These are phyloP conservation scores for Triticum urartu DNA, from an alignment of 176 grass and related monocot genomes.

Conservation along the genomic window DNA sequence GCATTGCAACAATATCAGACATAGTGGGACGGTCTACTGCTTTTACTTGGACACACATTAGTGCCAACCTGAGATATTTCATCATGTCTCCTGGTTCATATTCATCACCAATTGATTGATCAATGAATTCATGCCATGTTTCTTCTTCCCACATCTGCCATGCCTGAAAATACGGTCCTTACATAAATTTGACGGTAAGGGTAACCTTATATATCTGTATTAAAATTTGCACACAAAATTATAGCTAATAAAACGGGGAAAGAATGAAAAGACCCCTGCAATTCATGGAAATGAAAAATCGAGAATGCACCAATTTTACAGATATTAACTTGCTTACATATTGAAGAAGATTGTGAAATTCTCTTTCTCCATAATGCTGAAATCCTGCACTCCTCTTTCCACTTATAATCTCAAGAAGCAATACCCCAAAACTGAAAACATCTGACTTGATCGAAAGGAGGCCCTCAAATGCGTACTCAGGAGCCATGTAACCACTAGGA, in stretches of 20 bases:
- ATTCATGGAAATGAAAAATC: not conserved
- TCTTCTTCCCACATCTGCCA: slow-evolving; percentile 38
- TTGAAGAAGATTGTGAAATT: slow-evolving; percentile 49
- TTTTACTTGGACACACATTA: slow-evolving; percentile 48
- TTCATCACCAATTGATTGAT: slow-evolving; percentile 46
- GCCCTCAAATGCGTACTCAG: slow-evolving; percentile 57
- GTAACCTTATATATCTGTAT: not conserved
- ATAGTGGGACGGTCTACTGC: slow-evolving; percentile 39
- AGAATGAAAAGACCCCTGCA: not conserved
- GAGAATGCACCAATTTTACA: not conserved
- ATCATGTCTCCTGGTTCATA: slow-evolving; percentile 21
- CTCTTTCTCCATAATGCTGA: slow-evolving; percentile 32
- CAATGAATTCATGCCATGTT: slow-evolving; percentile 30
- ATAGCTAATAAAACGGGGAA: not conserved
- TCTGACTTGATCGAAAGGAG: slow-evolving; percentile 61
- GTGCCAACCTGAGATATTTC: slow-evolving; percentile 31
- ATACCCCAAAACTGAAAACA: slow-evolving; percentile 63
- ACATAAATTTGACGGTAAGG: not conserved
- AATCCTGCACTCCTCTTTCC: slow-evolving; percentile 40
- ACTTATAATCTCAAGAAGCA: slow-evolving; percentile 61
- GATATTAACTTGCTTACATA: slow-evolving; percentile 27
- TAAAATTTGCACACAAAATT: not conserved
- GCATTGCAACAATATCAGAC: slow-evolving; percentile 36
- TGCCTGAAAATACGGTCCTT: slow-evolving; percentile 25
- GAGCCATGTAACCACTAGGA: slow-evolving; percentile 66